A percentile compares a stretch with the other conserved stretches of the same genome.
phyloP scores from a whole-genome alignment of 2,329 filamentous ascomycete species.

The Emergomyces pasteurianus region DNA sequence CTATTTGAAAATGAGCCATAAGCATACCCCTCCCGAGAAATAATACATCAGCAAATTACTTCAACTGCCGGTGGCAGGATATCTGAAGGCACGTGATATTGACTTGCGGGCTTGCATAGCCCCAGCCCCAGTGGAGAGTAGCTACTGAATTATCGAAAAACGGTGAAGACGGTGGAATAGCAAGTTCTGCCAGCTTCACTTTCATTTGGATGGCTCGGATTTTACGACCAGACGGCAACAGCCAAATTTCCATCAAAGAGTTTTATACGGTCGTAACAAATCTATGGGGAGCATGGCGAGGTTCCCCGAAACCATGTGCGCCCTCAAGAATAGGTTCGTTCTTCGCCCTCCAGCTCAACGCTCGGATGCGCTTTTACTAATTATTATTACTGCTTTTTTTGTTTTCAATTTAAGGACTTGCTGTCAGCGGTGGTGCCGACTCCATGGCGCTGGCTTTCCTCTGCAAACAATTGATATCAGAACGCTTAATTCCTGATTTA shows the following conservation, averaged over 20 bases:
- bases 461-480: constrained; percentile 40
- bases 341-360: neutral
- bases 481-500: constrained; percentile 12
- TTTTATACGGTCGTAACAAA: constrained; percentile 39
- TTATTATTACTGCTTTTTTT: too few species aligned
- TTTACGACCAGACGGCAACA: neutral
- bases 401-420: constrained; percentile 45
- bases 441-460: constrained; percentile 91
- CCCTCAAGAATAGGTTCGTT: neutral
- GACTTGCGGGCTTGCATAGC: too few species aligned
- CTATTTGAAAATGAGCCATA: neutral
- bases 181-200: neutral
- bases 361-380: neutral
- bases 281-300: constrained; percentile 26
- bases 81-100: neutral
- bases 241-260: constrained; percentile 29
- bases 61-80: too few species aligned
- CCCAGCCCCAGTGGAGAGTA: too few species aligned
- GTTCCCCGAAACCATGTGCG: constrained; percentile 21
- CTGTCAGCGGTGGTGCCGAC: constrained; percentile 85
- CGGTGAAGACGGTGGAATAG: neutral
- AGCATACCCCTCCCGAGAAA: too few species aligned
- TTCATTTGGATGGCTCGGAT: neutral
- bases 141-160: neutral
- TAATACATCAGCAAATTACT: too few species aligned